A percentile compares a stretch with the other conserved stretches of the same genome.
Evolutionary conservation across 306 rosid species (phyloP).

Genomic region (Crataegus laevigata): DNA sequence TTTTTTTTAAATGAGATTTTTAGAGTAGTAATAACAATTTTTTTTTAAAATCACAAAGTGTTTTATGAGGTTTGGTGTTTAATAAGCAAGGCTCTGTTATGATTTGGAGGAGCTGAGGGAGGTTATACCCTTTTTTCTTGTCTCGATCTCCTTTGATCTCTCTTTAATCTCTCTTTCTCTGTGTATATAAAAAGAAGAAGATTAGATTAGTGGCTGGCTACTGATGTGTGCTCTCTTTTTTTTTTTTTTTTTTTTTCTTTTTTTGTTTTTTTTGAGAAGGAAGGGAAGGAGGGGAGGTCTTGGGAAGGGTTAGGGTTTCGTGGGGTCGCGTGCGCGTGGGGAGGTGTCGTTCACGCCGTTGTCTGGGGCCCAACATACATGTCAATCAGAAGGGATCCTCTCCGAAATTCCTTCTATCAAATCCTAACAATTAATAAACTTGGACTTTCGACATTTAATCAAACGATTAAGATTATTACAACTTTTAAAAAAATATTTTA

Average conservation of each 20-base stretch:
- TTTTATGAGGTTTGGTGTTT: slow-evolving; percentile 1
- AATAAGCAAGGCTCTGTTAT: background rate
- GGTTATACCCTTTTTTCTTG: background rate
- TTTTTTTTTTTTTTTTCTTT: too few species aligned
- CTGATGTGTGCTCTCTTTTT: too few species aligned
- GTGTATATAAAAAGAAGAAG: background rate
- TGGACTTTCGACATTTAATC: rapidly evolving
- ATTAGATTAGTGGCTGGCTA: background rate
- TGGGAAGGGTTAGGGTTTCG: slow-evolving; percentile 63
- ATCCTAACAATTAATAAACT: too few species aligned
- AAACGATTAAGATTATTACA: rapidly evolving
- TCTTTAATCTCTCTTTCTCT: background rate
- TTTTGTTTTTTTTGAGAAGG: background rate
- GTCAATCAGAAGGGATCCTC: background rate
- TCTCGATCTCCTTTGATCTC: background rate
- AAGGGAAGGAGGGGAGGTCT: background rate
- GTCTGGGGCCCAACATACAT: slow-evolving; percentile 29
- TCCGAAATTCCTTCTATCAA: rapidly evolving
- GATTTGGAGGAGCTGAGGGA: slow-evolving; percentile 24
- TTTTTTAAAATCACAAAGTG: slow-evolving; percentile 9
- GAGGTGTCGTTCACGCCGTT: slow-evolving; percentile 58
- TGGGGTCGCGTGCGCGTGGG: slow-evolving; percentile 76
- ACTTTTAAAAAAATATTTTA: rapidly evolving
- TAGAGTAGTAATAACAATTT: too few species aligned
- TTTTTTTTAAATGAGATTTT: too few species aligned